Base-by-base conservation (phyloP, 2,329 filamentous ascomycete species). In the Falciphora oryzae region DNA sequence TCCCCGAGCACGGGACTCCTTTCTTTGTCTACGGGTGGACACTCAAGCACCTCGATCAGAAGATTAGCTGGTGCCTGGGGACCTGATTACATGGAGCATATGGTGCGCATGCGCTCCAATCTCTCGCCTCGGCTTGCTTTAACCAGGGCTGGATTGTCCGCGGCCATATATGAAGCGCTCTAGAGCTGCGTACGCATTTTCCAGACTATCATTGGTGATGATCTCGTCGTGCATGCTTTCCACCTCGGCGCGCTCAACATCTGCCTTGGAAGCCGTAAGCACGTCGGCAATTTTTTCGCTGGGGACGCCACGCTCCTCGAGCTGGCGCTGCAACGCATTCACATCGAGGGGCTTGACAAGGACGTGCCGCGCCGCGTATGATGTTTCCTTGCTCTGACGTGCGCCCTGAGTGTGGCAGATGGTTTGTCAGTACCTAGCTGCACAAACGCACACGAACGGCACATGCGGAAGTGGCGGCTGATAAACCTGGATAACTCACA, bases 381-480 rank as follows among this genome's bases (percentile, higher is more conserved):
- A 81, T 70, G 83, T 81, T 65, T 86, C 84, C 67, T 82, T 85
- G 66, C 84, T 81, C 70, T 84, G 83, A 70, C 85, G 80, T 8
- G 81, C 79, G 28, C 83, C 81, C 85, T 86, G 60, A 50, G 27
- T 14, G 27, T 6, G 7, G 35, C 3, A 22, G 59, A 67, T 61
- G 14, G 3, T 2, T 10, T 25, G 18, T 59, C 8, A 22, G 65
- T 28, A 44, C 25, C 27, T 56, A 50, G 25, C 27, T 62, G 38
- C 27, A 27, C 16, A n/a, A 25, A 8, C n/a, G 2, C 18, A 50
- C 18, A 10, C 32, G 10, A 18, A 16, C 16, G 14, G 57, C 57
- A 29, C 13, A 58, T 61, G 71, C 57, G 56, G 59, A 58, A 28
- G 22, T 61, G 31, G 25, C 27, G 64, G 10, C 22, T 3, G 44